phyloP scores from a whole-genome alignment of 164 flowering plant genomes.

The Santalum album region DNA sequence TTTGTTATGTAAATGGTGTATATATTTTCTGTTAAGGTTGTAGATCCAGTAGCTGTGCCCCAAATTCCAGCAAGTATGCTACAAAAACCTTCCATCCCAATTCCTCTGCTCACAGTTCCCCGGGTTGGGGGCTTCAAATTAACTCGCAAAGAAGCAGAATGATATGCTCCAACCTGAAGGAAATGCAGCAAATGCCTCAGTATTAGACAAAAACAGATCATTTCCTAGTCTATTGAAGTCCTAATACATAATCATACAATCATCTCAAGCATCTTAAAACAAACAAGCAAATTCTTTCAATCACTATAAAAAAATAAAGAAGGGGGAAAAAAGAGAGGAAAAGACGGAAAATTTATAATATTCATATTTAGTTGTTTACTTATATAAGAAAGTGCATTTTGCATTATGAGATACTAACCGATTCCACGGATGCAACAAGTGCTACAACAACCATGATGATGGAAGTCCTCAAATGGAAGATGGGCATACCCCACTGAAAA shows the following conservation, averaged over 20 bases:
- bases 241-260: no score
- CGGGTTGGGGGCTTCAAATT: conserved; percentile 70
- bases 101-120: conserved; percentile 82
- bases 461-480: conserved; percentile 65
- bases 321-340: no score
- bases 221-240: no score
- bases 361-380: not conserved
- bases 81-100: conserved; percentile 85
- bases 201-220: not conserved
- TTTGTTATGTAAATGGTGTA: conserved; percentile 66
- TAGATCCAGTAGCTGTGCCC: conserved; percentile 89
- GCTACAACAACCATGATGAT: conserved; percentile 73
- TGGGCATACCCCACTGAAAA: conserved; percentile 91
- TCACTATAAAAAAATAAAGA: no score
- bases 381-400: not conserved
- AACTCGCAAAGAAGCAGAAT: conserved; percentile 47
- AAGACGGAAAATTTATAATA: no score
- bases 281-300: no score
- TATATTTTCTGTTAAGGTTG: conserved; percentile 77
- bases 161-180: conserved; percentile 75
- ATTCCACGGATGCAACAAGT: conserved; percentile 68
- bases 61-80: conserved; percentile 85
- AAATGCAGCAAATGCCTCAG: conserved; percentile 9
- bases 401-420: conserved; percentile 47
- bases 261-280: no score